Conservation (phyloP, 495 filamentous ascomycete genomes). For the Stereocaulon alpinum region DNA sequence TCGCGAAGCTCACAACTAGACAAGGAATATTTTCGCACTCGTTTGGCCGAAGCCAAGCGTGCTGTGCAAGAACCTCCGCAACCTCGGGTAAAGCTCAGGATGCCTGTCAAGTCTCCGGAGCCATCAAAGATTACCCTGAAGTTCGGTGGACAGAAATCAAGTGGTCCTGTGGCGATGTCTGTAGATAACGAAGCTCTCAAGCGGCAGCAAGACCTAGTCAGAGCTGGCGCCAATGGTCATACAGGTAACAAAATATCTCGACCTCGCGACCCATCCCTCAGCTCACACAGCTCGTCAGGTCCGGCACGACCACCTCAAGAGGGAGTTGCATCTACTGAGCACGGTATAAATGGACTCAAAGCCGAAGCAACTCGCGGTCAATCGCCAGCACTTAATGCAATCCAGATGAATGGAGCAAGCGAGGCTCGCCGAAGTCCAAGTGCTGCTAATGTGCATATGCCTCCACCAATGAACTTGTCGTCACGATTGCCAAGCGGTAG, state of each 20-base stretch:
- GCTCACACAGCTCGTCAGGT: slow-evolving; percentile 17
- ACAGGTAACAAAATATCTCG: slow-evolving; percentile 10
- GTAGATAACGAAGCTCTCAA: slow-evolving; percentile 41
- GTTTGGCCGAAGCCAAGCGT: slow-evolving; percentile 58
- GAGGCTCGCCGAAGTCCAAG: slow-evolving; percentile 26
- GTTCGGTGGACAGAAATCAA: slow-evolving; percentile 31
- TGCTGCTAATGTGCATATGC: slow-evolving; percentile 24
- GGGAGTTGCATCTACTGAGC: slow-evolving; percentile 22
- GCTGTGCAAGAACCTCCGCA: slow-evolving; percentile 53
- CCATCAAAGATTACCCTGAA: slow-evolving; percentile 37
- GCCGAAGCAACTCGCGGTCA: slow-evolving; percentile 32
- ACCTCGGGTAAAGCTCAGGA: slow-evolving; percentile 68
- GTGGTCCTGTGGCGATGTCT: slow-evolving; percentile 33
- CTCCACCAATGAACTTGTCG: slow-evolving; percentile 30
- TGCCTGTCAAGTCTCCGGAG: slow-evolving; percentile 48
- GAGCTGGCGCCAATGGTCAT: slow-evolving; percentile 35
- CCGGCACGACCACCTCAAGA: slow-evolving; percentile 18
- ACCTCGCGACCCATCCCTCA: background rate
- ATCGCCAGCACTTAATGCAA: slow-evolving; percentile 27
- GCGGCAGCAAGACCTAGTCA: slow-evolving; percentile 38
- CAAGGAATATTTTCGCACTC: slow-evolving; percentile 52
- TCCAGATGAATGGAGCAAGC: slow-evolving; percentile 21
- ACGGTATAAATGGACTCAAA: slow-evolving; percentile 37
- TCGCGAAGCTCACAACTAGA: slow-evolving; percentile 22
- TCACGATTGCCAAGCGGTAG: slow-evolving; percentile 29